These are phyloP conservation scores for Gracilaria gracilis DNA, from an alignment of 23 red algal genomes.

Conservation along the genomic window DNA sequence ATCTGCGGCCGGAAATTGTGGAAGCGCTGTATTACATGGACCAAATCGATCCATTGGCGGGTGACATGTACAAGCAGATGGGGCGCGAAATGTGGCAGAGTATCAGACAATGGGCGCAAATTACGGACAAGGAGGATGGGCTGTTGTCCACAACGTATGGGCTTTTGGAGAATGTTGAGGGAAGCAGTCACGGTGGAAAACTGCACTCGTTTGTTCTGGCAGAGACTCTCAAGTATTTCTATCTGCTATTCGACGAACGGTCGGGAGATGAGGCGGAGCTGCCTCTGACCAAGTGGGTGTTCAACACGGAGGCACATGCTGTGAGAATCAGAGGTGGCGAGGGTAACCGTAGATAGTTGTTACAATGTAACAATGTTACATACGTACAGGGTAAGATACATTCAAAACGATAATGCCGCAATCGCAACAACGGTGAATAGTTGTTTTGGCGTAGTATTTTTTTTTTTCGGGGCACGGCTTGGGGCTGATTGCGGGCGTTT, in stretches of 20 bases:
- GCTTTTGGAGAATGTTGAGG: neutral
- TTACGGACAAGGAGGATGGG: conserved; percentile 12
- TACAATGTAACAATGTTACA: too few species aligned
- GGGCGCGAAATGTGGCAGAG: conserved; percentile 50
- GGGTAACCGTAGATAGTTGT: neutral
- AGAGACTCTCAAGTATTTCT: conserved; percentile 95
- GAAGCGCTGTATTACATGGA: conserved; percentile 84
- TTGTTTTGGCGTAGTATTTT: too few species aligned
- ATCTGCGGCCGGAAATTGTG: conserved; percentile 74
- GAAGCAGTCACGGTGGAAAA: conserved; percentile 35
- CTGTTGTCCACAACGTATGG: conserved; percentile 19
- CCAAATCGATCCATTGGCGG: conserved; percentile 50
- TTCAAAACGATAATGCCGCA: too few species aligned
- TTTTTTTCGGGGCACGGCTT: neutral
- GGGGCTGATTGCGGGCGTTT: neutral
- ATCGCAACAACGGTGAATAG: too few species aligned
- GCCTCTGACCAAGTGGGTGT: conserved; percentile 71
- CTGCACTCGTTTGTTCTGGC: conserved; percentile 82
- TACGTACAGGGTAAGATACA: too few species aligned
- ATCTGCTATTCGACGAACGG: conserved; percentile 81
- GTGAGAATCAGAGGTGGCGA: conserved; percentile 50
- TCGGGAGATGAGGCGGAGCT: conserved; percentile 4
- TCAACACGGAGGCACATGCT: conserved; percentile 86
- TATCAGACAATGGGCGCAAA: conserved; percentile 6
- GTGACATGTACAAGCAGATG: conserved; percentile 20